Conservation (phyloP, 805 yeast species). For the Yarrowia divulgata region DNA sequence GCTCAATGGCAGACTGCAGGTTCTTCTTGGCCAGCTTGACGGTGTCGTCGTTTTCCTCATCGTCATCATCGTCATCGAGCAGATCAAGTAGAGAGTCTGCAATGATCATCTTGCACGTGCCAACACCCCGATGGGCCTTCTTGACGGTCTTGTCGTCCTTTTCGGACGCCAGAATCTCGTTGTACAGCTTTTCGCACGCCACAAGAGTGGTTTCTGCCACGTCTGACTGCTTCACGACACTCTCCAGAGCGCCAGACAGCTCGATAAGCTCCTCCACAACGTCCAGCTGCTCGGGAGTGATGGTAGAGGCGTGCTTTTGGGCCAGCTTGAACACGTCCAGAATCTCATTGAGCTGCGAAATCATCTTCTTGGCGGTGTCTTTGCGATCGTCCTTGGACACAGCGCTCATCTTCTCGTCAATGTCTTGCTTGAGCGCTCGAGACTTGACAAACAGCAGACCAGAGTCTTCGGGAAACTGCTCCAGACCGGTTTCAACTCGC, state of each 20-base stretch:
- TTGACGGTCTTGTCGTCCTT: constrained; percentile 30
- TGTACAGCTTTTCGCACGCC: constrained; percentile 11
- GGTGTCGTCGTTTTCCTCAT: constrained; percentile 42
- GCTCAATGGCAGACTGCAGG: constrained; percentile 62
- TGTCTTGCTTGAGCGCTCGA: constrained; percentile 54
- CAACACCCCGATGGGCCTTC: constrained; percentile 49
- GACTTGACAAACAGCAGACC: constrained; percentile 62
- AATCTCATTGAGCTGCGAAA: constrained; percentile 48
- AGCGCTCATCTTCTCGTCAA: constrained; percentile 51
- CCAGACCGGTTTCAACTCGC: constrained; percentile 66
- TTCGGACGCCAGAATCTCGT: constrained; percentile 14
- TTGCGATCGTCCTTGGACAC: constrained; percentile 11
- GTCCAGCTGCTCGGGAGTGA: constrained; percentile 45
- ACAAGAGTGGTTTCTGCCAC: constrained; percentile 27
- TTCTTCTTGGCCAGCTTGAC: constrained; percentile 54
- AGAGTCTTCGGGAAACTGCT: constrained; percentile 56
- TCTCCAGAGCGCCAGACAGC: constrained; percentile 65
- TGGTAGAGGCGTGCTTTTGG: constrained; percentile 44
- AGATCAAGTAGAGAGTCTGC: constrained; percentile 48
- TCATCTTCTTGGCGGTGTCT: constrained; percentile 19
- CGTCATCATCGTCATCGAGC: constrained; percentile 45
- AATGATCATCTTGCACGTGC: constrained; percentile 47
- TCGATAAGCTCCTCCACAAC: constrained; percentile 64
- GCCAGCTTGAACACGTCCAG: constrained; percentile 57
- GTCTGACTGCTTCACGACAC: constrained; percentile 46